Conservation (phyloP, 1,284 basidiomycete species). For the Phellinidium pouzarii region DNA sequence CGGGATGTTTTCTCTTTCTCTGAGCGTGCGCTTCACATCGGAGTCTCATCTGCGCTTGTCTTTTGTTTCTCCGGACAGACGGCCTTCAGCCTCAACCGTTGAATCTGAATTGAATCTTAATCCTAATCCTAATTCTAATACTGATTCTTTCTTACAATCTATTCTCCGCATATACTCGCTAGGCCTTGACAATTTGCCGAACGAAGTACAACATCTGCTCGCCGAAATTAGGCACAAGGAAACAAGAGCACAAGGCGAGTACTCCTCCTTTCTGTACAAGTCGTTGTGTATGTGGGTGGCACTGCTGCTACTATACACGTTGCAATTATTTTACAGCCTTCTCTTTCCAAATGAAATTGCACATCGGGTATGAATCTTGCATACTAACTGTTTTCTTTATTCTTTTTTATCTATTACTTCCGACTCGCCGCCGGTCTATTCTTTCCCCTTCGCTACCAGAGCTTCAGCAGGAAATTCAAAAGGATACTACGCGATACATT, state of each 20-base stretch:
- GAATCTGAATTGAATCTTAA: no score
- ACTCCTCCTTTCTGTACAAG: slow-evolving; percentile 3
- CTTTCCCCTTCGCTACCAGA: slow-evolving; percentile 30
- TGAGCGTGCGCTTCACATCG: neutral
- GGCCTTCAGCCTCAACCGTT: no score
- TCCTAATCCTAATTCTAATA: no score
- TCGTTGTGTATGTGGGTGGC: slow-evolving; percentile 6
- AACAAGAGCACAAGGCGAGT: slow-evolving; percentile 41
- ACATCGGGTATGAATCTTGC: neutral
- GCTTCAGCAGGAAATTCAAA: slow-evolving; percentile 46
- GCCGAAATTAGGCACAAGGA: slow-evolving; percentile 65
- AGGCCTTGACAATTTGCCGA: slow-evolving; percentile 73
- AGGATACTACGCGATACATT: slow-evolving; percentile 46
- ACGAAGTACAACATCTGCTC: slow-evolving; percentile 64
- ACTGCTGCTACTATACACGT: neutral
- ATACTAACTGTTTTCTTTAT: neutral
- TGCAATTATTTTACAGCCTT: neutral
- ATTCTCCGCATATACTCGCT: slow-evolving; percentile 4
- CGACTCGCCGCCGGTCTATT: neutral
- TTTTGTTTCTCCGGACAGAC: neutral
- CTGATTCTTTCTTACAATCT: neutral
- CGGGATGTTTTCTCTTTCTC: neutral
- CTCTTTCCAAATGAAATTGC: neutral
- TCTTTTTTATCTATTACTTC: neutral
- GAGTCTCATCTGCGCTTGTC: neutral